Evolutionary conservation across 1,284 basidiomycete species (phyloP), one percentile per base, ranked within the genome.

Genomic region (Boletus smithii): DNA sequence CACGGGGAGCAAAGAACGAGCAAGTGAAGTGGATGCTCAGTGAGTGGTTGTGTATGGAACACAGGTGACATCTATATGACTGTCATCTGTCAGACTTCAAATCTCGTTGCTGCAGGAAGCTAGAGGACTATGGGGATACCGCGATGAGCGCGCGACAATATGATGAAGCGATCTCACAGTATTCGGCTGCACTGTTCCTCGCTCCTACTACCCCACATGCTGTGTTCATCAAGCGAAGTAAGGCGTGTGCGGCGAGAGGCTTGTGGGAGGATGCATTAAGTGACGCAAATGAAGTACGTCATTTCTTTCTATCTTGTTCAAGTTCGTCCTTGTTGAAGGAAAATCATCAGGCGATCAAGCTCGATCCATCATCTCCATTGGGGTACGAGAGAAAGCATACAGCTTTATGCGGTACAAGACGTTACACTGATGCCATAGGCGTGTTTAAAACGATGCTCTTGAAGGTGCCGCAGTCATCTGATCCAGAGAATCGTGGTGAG

Each of bases 261-360:
- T 6, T 20, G 3, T 55, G 50, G 38, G 10, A 46, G 11, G 24
- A 44, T 1, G 41, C 54, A 3, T 20, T 53, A 2, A 20, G 26
- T 13, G 51, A 55, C 17, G 54, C 53, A 2, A 11, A 56, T n/a
- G 6, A 29, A 17, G 53, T 48, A 55, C 4, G 24, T 26, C 8
- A 3, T n/a, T n/a, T n/a, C n/a, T 9, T 20, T n/a, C 18, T 11
- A 13, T 9, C 17, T 41, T 11, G 5, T 14, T 22, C 27, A 11
- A 22, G 7, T 31, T 8, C 8, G 5, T 9, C 17, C 3, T 20
- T 9, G 17, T 18, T 41, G 9, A 41, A 8, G 10, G n/a, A n/a
- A n/a, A n/a, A 9, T 4, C 24, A 2, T n/a, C 18, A 43, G 42
- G 16, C 14, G 20, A 36, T 30, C 14, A 20, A 4, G 4, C 38